Base-by-base conservation (phyloP, 345 rosid species). In the Leavenworthia alabamica region DNA sequence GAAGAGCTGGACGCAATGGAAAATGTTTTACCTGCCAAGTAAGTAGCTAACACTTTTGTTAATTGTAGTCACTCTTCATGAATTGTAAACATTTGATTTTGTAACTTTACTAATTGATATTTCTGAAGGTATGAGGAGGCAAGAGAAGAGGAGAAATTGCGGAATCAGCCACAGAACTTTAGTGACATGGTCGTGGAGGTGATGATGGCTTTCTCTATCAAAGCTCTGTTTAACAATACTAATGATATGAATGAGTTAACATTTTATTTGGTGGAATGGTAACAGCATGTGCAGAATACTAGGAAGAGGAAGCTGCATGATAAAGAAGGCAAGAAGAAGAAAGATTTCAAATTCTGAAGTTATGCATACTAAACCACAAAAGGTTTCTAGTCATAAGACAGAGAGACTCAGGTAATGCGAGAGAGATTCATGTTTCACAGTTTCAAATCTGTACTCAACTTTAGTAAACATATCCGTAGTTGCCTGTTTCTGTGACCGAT, bases 111-210 rank as follows among this genome's bases (percentile, higher is more conserved):
- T 20, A 41, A 49, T 22, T 46, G 54, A 22, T 56, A 11, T n/a
- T 45, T 49, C 50, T 15, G 29, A 71, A 93, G 99, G 80, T 94
- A 89, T 4, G 97, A 88, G 82, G 99, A 90, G 78, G 99, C 99
- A 17, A 80, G 99, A 61, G 97, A 94, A 66, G 97, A 90, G 73
- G 99, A 88, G 81, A 94, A 94, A 66, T 47, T 75, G 35, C 95
- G 95, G 17, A 94, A 84, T 77, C 93, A 90, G 67, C 86, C 80
- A n/a, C 96, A 84, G 72, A 96, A 94, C 60, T 90, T 94, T 76
- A 90, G 97, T 67, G 97, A 94, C 73, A 94, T 94, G 99, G 99
- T 94, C 36, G 90, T 94, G 1, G 97, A 94, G 99, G 99, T 89
- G 73, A n/a, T n/a, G n/a, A 27, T 72, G 55, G 13, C 33, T n/a